Evolutionary conservation across 345 rosid species (phyloP).

Genomic region (Raphanus sativus): DNA sequence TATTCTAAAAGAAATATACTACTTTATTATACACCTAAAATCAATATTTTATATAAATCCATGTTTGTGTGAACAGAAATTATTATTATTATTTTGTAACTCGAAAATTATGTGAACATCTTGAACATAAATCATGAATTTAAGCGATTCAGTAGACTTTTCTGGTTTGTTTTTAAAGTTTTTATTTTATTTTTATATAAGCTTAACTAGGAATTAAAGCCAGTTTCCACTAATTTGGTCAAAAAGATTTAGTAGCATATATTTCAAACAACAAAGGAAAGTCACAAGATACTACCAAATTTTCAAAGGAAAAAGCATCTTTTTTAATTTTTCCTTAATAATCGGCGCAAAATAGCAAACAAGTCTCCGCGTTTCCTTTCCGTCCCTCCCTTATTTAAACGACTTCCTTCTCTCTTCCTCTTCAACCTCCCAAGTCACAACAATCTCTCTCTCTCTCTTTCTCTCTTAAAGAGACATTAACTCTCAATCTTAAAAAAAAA

Average conservation of each 20-base stretch:
- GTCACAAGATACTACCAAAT: not conserved
- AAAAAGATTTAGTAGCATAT: not conserved
- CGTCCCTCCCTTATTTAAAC: not conserved
- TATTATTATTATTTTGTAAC: no score
- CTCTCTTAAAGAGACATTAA: slow-evolving; percentile 5
- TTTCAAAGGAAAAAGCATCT: slow-evolving; percentile 5
- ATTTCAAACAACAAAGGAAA: slow-evolving; percentile 3
- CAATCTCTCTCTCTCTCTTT: slow-evolving; percentile 8
- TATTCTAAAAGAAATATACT: not conserved
- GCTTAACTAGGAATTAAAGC: not conserved
- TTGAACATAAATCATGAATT: not conserved
- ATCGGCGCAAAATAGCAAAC: slow-evolving; percentile 36
- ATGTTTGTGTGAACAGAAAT: no score
- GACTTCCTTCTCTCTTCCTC: not conserved
- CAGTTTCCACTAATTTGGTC: not conserved
- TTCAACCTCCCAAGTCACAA: slow-evolving; percentile 6
- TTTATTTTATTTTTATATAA: not conserved
- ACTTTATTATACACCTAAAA: no score
- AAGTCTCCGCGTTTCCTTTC: slow-evolving; percentile 27
- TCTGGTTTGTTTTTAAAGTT: not conserved
- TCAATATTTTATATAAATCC: no score
- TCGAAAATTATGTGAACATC: not conserved
- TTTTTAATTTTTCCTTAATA: not conserved
- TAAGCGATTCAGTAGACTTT: not conserved
- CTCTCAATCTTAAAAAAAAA: not conserved